phyloP scores from a whole-genome alignment of 2,329 filamentous ascomycete genomes.

The Chaetothyriales sp. region DNA sequence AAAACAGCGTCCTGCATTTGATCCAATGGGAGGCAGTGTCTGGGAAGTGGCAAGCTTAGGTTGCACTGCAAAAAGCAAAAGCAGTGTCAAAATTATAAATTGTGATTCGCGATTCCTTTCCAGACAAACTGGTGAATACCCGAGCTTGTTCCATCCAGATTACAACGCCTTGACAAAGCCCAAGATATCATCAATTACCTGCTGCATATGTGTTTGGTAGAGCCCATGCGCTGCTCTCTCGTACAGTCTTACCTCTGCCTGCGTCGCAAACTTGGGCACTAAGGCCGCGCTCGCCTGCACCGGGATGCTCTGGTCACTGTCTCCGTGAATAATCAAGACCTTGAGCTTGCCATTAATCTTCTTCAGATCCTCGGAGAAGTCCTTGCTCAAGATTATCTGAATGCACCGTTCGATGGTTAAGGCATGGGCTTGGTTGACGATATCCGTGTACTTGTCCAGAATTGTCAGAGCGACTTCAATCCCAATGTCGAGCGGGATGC shows the following conservation, averaged over 20 bases:
- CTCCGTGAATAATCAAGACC: conserved; percentile 18
- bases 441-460: conserved; percentile 14
- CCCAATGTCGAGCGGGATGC: conserved; percentile 12
- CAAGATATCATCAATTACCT: conserved; percentile 15
- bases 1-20: neutral
- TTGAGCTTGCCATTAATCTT: conserved; percentile 13
- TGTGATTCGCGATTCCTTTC: too few species aligned
- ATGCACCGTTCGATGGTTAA: conserved; percentile 21
- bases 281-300: conserved; percentile 16
- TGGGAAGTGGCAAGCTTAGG: too few species aligned
- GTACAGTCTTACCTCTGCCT: conserved; percentile 20
- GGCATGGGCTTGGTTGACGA: conserved; percentile 19
- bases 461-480: conserved; percentile 12
- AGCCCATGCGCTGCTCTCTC: conserved; percentile 20
- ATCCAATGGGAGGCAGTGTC: too few species aligned
- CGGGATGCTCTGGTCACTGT: conserved; percentile 19
- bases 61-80: neutral
- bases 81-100: too few species aligned
- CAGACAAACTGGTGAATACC: too few species aligned
- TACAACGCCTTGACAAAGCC: conserved; percentile 6
- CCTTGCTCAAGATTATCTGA: conserved; percentile 18
- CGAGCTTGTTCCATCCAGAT: too few species aligned
- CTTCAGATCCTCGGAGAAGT: conserved; percentile 19
- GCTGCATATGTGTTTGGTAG: conserved; percentile 11
- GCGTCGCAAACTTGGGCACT: conserved; percentile 16